phyloP scores from a whole-genome alignment of 768 basidiomycete genomes.

The Boletus vermiculosoides region DNA sequence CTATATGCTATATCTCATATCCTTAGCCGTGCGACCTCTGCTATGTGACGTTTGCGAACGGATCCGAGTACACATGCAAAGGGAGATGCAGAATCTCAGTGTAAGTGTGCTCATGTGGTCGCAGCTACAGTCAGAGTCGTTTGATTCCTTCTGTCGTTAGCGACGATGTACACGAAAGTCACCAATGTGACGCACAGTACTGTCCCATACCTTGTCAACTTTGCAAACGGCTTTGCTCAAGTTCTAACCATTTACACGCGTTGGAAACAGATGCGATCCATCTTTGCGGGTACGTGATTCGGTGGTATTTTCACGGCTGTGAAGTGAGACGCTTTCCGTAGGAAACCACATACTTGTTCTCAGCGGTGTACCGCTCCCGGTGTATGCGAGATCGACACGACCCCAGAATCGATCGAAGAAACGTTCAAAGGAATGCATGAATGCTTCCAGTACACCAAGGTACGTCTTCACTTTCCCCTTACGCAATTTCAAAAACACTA shows the following conservation, averaged over 20 bases:
- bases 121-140: background rate
- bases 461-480: constrained; percentile 13
- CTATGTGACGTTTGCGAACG: constrained; percentile 24
- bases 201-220: constrained; percentile 56
- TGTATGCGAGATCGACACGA: constrained; percentile 55
- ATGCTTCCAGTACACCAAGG: constrained; percentile 64
- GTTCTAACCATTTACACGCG: constrained; percentile 51
- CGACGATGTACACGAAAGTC: constrained; percentile 44
- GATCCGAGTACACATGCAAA: constrained; percentile 38
- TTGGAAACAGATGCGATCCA: constrained; percentile 41
- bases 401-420: constrained; percentile 56
- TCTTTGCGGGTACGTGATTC: constrained; percentile 52
- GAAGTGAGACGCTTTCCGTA: constrained; percentile 12
- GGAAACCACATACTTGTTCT: constrained; percentile 50
- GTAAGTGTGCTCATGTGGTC: constrained; percentile 26
- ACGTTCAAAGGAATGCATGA: constrained; percentile 60
- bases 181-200: constrained; percentile 49
- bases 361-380: constrained; percentile 45
- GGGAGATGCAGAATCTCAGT: constrained; percentile 42
- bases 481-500: background rate
- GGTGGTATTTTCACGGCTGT: background rate
- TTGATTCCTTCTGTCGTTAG: constrained; percentile 31
- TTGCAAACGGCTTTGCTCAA: constrained; percentile 51
- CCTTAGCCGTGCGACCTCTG: constrained; percentile 45
- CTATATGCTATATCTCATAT: background rate